phyloP scores from a whole-genome alignment of 306 rosid species.

The Albizia julibrissin region DNA sequence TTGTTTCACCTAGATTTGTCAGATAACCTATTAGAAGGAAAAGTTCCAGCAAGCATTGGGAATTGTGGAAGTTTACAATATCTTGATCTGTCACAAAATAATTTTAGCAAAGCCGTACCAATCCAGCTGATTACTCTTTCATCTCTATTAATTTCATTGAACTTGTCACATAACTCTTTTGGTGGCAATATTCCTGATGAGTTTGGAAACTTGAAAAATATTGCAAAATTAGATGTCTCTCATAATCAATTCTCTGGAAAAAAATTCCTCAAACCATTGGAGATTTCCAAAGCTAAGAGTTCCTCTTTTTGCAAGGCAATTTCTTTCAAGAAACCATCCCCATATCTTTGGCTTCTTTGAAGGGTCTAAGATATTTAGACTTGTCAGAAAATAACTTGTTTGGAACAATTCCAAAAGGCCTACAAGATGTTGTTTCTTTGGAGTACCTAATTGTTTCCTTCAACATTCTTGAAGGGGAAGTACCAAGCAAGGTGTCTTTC shows the following conservation, averaged over 20 bases:
- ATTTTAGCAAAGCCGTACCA: not conserved
- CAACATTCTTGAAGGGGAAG: not conserved
- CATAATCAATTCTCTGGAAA: not conserved
- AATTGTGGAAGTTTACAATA: not conserved
- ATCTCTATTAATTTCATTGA: not conserved
- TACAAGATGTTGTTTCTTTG: not conserved
- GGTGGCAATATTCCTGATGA: not conserved
- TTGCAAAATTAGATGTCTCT: not conserved
- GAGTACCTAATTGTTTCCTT: not conserved
- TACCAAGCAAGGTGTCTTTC: not conserved
- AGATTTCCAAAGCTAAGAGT: not conserved
- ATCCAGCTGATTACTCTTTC: not conserved
- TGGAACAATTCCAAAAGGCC: not conserved
- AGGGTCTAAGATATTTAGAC: not conserved
- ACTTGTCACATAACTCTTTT: not conserved
- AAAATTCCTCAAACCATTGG: not conserved
- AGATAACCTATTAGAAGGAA: not conserved
- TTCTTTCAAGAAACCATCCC: conserved; percentile 1
- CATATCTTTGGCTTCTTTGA: not conserved
- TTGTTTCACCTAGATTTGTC: not conserved
- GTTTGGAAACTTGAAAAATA: not conserved
- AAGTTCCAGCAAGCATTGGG: not conserved
- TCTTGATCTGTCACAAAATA: conserved; percentile 1
- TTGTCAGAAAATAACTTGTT: conserved; percentile 18
- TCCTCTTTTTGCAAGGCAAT: not conserved